phyloP scores from a whole-genome alignment of 352 stramenopile genomes.

The Pythium apleroticum region DNA sequence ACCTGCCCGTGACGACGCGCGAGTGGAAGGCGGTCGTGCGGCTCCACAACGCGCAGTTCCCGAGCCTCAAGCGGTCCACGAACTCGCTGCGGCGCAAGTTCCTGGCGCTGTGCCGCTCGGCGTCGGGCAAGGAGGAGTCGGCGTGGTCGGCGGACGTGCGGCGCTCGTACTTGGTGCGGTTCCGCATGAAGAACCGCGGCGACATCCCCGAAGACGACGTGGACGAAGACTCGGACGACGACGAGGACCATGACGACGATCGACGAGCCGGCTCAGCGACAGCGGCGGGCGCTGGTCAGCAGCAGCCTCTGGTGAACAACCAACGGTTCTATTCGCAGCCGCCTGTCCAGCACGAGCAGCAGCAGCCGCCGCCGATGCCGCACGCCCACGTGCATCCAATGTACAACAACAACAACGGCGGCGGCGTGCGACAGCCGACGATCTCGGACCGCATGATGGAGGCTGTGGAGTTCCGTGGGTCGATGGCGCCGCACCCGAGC shows the following conservation, averaged over 20 bases:
- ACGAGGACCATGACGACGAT: conserved; percentile 12
- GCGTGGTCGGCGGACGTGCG: conserved; percentile 11
- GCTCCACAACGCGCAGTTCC: conserved; percentile 28
- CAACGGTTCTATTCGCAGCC: neutral
- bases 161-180: conserved; percentile 9
- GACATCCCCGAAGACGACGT: conserved; percentile 24
- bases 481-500: neutral
- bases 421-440: neutral
- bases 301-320: neutral
- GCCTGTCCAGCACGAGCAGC: neutral
- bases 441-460: conserved; percentile 9
- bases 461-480: neutral
- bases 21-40: conserved; percentile 23
- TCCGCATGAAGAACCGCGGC: conserved; percentile 24
- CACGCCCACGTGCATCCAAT: neutral
- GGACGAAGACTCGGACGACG: conserved; percentile 16
- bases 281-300: too few relatives aligned
- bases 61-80: conserved; percentile 20
- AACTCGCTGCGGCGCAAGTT: conserved; percentile 27
- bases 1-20: conserved; percentile 20
- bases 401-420: neutral
- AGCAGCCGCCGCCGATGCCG: neutral
- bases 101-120: conserved; percentile 12
- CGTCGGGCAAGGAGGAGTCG: conserved; percentile 6
- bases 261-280: neutral